Evolutionary conservation across 768 basidiomycete genomes (phyloP).

Genomic region (Pleurotus platypus): DNA sequence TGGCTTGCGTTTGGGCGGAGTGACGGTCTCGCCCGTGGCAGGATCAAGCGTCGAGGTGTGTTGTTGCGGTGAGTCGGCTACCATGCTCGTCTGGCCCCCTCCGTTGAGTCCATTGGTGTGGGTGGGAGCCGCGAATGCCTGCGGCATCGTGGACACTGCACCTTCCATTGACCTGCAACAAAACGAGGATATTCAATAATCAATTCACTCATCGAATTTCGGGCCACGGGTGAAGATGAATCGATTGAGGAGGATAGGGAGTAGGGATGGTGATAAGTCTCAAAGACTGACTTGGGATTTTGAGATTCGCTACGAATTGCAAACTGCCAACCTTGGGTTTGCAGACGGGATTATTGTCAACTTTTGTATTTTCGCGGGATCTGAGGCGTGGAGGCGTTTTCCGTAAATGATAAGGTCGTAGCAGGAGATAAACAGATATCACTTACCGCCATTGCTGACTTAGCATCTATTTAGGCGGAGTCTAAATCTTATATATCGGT

Average conservation of each 20-base stretch:
- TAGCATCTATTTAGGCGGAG: constrained; percentile 7
- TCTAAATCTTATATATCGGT: background rate
- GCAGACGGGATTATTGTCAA: background rate
- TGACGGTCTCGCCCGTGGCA: background rate
- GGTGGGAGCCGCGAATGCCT: background rate
- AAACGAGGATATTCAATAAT: background rate
- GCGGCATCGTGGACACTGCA: constrained; percentile 5
- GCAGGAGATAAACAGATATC: background rate
- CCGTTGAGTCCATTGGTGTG: background rate
- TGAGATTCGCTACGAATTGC: background rate
- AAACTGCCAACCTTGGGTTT: background rate
- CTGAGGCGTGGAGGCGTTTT: constrained; percentile 4
- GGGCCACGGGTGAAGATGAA: background rate
- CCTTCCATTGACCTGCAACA: constrained; percentile 7
- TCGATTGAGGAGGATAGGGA: background rate
- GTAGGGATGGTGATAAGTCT: background rate
- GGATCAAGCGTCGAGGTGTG: background rate
- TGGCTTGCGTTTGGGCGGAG: constrained; percentile 56
- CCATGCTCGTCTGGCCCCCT: background rate
- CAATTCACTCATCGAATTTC: background rate
- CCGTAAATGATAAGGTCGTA: constrained; percentile 6
- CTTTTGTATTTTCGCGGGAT: constrained; percentile 1
- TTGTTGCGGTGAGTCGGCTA: background rate
- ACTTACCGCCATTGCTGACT: constrained; percentile 3
- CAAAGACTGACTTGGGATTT: background rate